Base-by-base conservation (phyloP, 495 filamentous ascomycete genomes). In the Chaetomidium leptoderma region DNA sequence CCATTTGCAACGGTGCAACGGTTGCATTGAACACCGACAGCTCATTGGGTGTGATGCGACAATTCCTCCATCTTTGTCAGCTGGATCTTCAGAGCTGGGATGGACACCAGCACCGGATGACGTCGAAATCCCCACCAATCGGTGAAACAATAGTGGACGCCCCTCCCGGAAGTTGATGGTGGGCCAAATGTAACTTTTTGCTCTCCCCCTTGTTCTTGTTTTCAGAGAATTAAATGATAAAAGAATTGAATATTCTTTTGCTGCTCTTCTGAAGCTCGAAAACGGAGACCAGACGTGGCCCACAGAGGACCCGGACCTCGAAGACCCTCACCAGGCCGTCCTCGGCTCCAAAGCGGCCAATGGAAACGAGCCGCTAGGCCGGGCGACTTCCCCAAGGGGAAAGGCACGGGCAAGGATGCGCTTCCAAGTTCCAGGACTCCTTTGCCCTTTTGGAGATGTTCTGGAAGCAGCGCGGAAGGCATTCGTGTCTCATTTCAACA, bases 391-490 rank as follows among this genome's bases (percentile, higher is more conserved):
- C 49, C 13, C 17, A 40, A 6, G 3, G 16, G 49, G 49, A 23
- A 52, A 39, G 35, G 23, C 17, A 29, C 40, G 30, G 23, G 5
- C 19, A 30, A 4, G 23, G n/a, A n/a, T n/a, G n/a, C n/a, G n/a
- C n/a, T n/a, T n/a, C n/a, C 17, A 7, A 17, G 48, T 7, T 35
- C 23, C 19, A n/a, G 23, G 19, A 35, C 47, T 26, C 19, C n/a
- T 23, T 19, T 26, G 48, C 17, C 21, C 33, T 13, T 7, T 24
- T 26, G 4, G 32, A 14, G 47, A 4, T 23, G 21, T 52, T 52
- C 49, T 52, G 35, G 49, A 52, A 52, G 24, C 21, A 39, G 11
- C 24, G 9, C n/a, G 17, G 47, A 51, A 51, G 23, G 21, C 4
- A n/a, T 19, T 21, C 23, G 10, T 0, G n/a, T n/a, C n/a, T n/a